These are phyloP conservation scores for Letharia lupina DNA, from an alignment of 495 filamentous ascomycete species.

Conservation along the genomic window DNA sequence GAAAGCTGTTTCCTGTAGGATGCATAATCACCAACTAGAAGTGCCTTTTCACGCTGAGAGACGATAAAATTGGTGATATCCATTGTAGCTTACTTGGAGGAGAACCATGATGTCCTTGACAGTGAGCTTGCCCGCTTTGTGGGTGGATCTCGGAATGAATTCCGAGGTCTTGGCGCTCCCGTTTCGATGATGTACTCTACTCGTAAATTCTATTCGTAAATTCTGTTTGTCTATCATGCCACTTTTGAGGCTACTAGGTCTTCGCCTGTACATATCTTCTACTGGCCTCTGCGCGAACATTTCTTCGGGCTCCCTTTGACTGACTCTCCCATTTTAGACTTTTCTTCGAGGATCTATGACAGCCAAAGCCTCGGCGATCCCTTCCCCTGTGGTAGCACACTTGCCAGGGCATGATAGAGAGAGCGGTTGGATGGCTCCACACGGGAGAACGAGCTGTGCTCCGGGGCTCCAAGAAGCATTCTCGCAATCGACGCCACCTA, in stretches of 20 bases:
- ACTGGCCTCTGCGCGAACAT: neutral
- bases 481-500: conserved; percentile 50
- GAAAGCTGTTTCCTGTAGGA: conserved; percentile 74
- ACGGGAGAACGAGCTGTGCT: conserved; percentile 63
- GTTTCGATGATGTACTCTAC: neutral
- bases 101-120: neutral
- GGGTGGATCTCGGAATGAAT: neutral
- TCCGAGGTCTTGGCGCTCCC: neutral
- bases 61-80: conserved; percentile 83
- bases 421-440: conserved; percentile 67
- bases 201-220: neutral
- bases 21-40: conserved; percentile 81
- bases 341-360: conserved; percentile 17
- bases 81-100: conserved; percentile 42
- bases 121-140: neutral
- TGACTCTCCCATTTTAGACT: neutral
- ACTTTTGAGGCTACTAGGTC: neutral
- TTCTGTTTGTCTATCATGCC: neutral
- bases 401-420: conserved; percentile 67
- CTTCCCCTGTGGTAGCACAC: conserved; percentile 29
- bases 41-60: conserved; percentile 65
- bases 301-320: neutral
- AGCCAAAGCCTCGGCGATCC: conserved; percentile 38
- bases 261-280: neutral
- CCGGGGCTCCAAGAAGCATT: conserved; percentile 45